Evolutionary conservation across 192 early-diverging fungal species (phyloP), one percentile per base, ranked within the genome.

Genomic region (Pilobolus umbonatus): DNA sequence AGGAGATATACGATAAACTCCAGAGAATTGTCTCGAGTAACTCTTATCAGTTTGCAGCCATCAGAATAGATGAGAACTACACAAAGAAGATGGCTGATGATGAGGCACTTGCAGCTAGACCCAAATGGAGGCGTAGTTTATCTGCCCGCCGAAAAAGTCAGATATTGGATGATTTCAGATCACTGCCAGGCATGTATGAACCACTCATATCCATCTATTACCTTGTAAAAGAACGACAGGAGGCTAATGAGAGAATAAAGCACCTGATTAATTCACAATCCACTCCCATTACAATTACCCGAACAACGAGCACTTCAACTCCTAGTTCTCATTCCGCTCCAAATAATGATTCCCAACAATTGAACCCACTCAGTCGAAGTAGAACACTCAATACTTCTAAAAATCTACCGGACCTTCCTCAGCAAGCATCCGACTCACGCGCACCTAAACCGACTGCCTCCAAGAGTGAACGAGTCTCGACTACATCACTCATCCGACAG

Each of bases 181-280:
- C 68, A 1, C 12, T 54, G 29, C 48, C 62, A 9, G 57, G 51
- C 35, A 61, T 60, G 52, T 65, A 65, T 21, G 80, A 86, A 45
- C 88, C 89, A 7, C 65, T 93, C 36, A 65, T 92, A 12, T 93
- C 89, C 62, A 86, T 96, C 17, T 97, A 97, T 61, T 86, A 86
- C 25, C 75, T 91, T 24, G 88, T 93, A 17, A 75, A 74, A 30
- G 86, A 88, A 38, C 32, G 64, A 30, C 57, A 52, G 17, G 55
- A 51, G 11, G 43, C 47, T 0, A 56, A 58, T 10, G 42, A 54
- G 34, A 30, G 28, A 42, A 54, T 38, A 22, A 34, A 32, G 0
- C 31, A 35, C 0, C 31, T 54, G 15, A 38, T 54, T 22, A 54
- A 35, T 14, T 1, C 42, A 4, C 9, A 21, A 46, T 21, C 17